Percentiles rank a stretch among this genome's conserved stretches.
Conservation (phyloP, 352 stramenopile species). For the Globisporangium uncinulatum region DNA sequence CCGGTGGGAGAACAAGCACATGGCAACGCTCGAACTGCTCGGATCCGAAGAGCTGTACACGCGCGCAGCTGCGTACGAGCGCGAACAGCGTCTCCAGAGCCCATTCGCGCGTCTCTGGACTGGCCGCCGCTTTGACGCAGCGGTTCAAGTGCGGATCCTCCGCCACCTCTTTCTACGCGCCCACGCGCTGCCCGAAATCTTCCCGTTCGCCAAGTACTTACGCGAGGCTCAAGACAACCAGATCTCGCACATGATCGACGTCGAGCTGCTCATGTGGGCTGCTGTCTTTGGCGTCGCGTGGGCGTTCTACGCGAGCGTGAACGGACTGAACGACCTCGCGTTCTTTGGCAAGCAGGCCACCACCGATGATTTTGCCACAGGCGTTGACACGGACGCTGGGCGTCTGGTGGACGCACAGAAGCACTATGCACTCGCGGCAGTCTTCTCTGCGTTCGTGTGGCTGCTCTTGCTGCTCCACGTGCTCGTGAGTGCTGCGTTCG, state of each 20-base stretch:
- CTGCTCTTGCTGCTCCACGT: slow-evolving; percentile 6
- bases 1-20: slow-evolving; percentile 29
- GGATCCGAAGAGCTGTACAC: slow-evolving; percentile 33
- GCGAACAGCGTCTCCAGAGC: not conserved
- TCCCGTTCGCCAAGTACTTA: slow-evolving; percentile 73
- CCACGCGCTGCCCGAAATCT: slow-evolving; percentile 39
- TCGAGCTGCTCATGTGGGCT: slow-evolving; percentile 63
- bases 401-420: not conserved
- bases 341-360: slow-evolving; percentile 11
- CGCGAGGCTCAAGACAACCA: slow-evolving; percentile 69
- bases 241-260: slow-evolving; percentile 75
- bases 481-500: not conserved
- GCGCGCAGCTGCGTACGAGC: slow-evolving; percentile 1
- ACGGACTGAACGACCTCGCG: slow-evolving; percentile 11
- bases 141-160: slow-evolving; percentile 22
- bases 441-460: slow-evolving; percentile 8
- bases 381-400: not conserved
- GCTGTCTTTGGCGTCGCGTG: slow-evolving; percentile 42
- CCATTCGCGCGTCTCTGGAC: not conserved
- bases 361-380: not conserved
- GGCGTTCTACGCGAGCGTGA: slow-evolving; percentile 23
- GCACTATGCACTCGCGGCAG: slow-evolving; percentile 7
- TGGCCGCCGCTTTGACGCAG: slow-evolving; percentile 6
- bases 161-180: slow-evolving; percentile 36
- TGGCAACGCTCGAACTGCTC: slow-evolving; percentile 38